A percentile compares a stretch with the other conserved stretches of the same genome.
Evolutionary conservation across 768 basidiomycete genomes (phyloP).

Genomic region (Auricularia heimuer): DNA sequence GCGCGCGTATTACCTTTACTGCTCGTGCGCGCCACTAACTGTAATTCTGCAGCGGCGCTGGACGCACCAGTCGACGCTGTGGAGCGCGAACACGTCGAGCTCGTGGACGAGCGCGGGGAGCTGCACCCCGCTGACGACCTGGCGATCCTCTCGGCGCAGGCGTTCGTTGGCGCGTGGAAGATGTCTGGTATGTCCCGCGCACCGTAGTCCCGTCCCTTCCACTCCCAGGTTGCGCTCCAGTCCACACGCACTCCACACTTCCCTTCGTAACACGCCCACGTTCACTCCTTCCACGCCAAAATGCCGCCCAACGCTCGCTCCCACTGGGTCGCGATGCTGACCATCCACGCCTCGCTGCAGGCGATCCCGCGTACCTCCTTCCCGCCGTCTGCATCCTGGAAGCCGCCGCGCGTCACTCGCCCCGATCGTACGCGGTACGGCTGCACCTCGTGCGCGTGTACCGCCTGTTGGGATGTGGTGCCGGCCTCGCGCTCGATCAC

Average conservation of each 20-base stretch:
- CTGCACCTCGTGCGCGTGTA: slow-evolving; percentile 73
- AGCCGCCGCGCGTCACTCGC: slow-evolving; percentile 36
- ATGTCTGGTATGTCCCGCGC: slow-evolving; percentile 35
- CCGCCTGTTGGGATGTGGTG: slow-evolving; percentile 65
- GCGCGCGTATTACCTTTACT: slow-evolving; percentile 40
- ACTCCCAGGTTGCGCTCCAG: background rate
- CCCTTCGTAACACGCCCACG: too few relatives aligned
- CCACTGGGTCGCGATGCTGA: too few relatives aligned
- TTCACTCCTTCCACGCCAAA: too few relatives aligned
- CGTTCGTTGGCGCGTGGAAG: slow-evolving; percentile 39
- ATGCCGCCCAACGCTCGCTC: too few relatives aligned
- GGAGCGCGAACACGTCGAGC: background rate
- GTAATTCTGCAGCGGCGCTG: too few relatives aligned
- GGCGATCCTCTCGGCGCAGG: slow-evolving; percentile 61
- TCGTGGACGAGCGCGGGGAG: slow-evolving; percentile 44
- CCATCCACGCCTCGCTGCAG: slow-evolving; percentile 14
- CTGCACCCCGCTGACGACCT: slow-evolving; percentile 85
- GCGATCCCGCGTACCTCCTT: slow-evolving; percentile 22
- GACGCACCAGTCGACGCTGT: background rate
- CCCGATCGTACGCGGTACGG: slow-evolving; percentile 66
- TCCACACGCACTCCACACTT: too few relatives aligned
- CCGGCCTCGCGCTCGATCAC: slow-evolving; percentile 59
- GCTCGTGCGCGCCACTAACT: slow-evolving; percentile 35
- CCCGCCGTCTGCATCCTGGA: slow-evolving; percentile 39
- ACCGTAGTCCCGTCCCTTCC: background rate